phyloP scores from a whole-genome alignment of 495 filamentous ascomycete genomes.

The Rhypophila decipiens region DNA sequence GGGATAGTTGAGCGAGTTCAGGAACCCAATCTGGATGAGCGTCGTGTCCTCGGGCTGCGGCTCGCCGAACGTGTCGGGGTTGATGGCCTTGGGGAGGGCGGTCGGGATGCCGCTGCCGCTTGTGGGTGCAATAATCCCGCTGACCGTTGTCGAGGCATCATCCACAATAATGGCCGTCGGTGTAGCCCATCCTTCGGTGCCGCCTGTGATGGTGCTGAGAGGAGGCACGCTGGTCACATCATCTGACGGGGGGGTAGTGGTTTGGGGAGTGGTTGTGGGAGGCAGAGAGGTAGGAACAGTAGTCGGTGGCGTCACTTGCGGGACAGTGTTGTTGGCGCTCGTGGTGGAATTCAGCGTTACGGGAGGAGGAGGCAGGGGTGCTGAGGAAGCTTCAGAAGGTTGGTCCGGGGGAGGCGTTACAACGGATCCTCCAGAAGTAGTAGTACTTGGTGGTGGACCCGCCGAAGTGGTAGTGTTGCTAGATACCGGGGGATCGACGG shows the following conservation, averaged over 20 bases:
- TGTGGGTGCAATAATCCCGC: conserved; percentile 17
- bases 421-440: too few relatives aligned
- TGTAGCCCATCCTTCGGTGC: conserved; percentile 35
- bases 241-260: neutral
- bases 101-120: conserved; percentile 50
- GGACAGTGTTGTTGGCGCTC: neutral
- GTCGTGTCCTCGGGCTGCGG: conserved; percentile 51
- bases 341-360: neutral
- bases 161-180: conserved; percentile 39
- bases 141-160: conserved; percentile 26
- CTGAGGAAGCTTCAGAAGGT: too few relatives aligned
- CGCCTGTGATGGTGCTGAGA: conserved; percentile 32
- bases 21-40: conserved; percentile 81
- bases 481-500: neutral
- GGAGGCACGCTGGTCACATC: conserved; percentile 30
- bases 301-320: neutral
- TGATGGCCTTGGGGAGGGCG: conserved; percentile 66
- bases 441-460: neutral
- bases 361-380: too few relatives aligned
- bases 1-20: conserved; percentile 68
- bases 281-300: neutral
- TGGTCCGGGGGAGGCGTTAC: too few relatives aligned
- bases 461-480: neutral
- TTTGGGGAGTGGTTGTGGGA: neutral
- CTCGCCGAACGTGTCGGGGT: conserved; percentile 38